Evolutionary conservation across 768 basidiomycete species (phyloP).

Genomic region (button mushroom (Agaricus bisporus)): DNA sequence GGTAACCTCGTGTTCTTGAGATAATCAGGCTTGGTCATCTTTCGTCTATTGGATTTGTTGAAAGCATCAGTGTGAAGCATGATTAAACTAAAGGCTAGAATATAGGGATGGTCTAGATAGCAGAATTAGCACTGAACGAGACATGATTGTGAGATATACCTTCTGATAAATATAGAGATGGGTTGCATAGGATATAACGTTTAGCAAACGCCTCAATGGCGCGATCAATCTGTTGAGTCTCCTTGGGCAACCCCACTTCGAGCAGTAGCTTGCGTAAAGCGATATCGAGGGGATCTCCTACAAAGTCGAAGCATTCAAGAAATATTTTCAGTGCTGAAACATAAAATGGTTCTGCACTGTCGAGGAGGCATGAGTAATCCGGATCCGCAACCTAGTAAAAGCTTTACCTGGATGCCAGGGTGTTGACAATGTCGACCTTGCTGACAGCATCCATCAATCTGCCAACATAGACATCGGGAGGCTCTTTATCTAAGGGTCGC

Average conservation of each 20-base stretch:
- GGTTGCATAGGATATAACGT: slow-evolving; percentile 80
- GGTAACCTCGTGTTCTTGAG: slow-evolving; percentile 87
- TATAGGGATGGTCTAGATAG: slow-evolving; percentile 81
- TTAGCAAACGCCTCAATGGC: slow-evolving; percentile 93
- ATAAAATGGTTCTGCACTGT: slow-evolving; percentile 70
- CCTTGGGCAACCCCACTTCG: slow-evolving; percentile 86
- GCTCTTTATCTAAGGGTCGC: slow-evolving; percentile 52
- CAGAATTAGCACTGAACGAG: not conserved
- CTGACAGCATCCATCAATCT: slow-evolving; percentile 60
- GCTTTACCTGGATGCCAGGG: slow-evolving; percentile 74
- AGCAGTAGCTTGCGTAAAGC: slow-evolving; percentile 86
- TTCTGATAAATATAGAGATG: slow-evolving; percentile 67
- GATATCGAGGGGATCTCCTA: slow-evolving; percentile 79
- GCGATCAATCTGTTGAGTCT: slow-evolving; percentile 98
- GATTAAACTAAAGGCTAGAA: slow-evolving; percentile 94
- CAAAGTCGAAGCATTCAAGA: slow-evolving; percentile 74
- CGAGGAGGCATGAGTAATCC: slow-evolving; percentile 7
- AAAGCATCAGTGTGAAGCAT: slow-evolving; percentile 99
- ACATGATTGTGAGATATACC: slow-evolving; percentile 37
- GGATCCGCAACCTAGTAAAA: not conserved
- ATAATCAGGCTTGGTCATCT: slow-evolving; percentile 96
- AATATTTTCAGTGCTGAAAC: slow-evolving; percentile 62
- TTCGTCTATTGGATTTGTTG: slow-evolving; percentile 95
- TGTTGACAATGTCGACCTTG: slow-evolving; percentile 73
- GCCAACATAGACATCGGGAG: slow-evolving; percentile 61